A percentile compares a stretch with the other conserved stretches of the same genome.
These are phyloP conservation scores for Oehlia diaphana DNA, from an alignment of 192 early-diverging fungal species.

Conservation along the genomic window DNA sequence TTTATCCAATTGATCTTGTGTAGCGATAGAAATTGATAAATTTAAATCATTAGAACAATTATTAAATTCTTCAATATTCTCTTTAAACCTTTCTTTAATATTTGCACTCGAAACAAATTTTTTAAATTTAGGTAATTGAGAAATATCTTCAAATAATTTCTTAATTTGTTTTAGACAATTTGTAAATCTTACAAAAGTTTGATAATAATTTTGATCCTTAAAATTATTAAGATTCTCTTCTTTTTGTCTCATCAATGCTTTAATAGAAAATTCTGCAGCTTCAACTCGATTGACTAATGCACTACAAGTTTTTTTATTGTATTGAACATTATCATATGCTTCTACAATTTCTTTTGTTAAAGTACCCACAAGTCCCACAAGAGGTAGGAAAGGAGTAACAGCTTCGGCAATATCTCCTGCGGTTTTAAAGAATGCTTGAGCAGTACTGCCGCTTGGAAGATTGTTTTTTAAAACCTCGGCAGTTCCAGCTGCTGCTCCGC, in stretches of 20 bases:
- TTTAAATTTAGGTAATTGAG: slow-evolving; percentile 11
- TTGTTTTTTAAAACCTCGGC: too few relatives aligned
- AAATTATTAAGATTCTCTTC: slow-evolving; percentile 23
- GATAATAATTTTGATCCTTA: background rate
- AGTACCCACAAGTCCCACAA: background rate
- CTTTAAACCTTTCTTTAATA: background rate
- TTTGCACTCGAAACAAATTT: background rate
- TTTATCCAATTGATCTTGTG: background rate
- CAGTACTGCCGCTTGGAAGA: too few relatives aligned
- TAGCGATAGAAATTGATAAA: slow-evolving; percentile 9
- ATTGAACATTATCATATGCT: slow-evolving; percentile 14
- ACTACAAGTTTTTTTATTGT: slow-evolving; percentile 29
- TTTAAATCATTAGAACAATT: background rate
- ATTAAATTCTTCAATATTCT: background rate
- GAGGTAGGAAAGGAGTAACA: background rate
- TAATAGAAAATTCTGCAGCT: background rate
- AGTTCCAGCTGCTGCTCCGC: too few relatives aligned
- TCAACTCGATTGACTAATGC: slow-evolving; percentile 9
- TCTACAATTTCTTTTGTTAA: slow-evolving; percentile 6
- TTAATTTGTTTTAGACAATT: slow-evolving; percentile 23
- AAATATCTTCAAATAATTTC: slow-evolving; percentile 20
- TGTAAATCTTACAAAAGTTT: background rate
- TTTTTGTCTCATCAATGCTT: background rate
- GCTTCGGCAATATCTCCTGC: background rate
- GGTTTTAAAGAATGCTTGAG: background rate